Percentiles rank a stretch among this genome's conserved stretches.
phyloP scores from a whole-genome alignment of 495 filamentous ascomycete species.

The Lophium mytilinum region DNA sequence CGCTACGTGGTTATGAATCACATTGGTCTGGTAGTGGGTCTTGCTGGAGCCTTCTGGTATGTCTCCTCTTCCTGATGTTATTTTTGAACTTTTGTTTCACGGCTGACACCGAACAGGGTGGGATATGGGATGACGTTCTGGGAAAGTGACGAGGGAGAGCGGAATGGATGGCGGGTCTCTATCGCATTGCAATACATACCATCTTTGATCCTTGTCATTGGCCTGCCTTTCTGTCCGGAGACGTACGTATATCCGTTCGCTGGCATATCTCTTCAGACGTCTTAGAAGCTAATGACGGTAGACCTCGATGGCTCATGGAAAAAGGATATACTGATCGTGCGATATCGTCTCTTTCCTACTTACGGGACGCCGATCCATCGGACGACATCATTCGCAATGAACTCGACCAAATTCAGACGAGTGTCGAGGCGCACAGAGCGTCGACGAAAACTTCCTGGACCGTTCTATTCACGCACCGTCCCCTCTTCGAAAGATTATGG shows the following conservation, averaged over 20 bases:
- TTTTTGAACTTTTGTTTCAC: too few relatives aligned
- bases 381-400: constrained; percentile 9
- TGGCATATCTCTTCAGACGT: neutral
- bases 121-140: constrained; percentile 23
- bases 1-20: constrained; percentile 51
- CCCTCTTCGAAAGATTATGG: constrained; percentile 23
- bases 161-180: constrained; percentile 38
- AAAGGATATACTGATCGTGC: constrained; percentile 36
- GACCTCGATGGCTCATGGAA: constrained; percentile 40
- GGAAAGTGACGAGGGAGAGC: constrained; percentile 16
- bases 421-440: constrained; percentile 11
- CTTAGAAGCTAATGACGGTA: neutral
- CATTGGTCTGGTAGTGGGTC: constrained; percentile 46
- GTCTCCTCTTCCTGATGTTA: too few relatives aligned
- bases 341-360: constrained; percentile 34
- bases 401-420: constrained; percentile 12
- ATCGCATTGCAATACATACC: constrained; percentile 41
- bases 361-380: constrained; percentile 26
- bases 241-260: constrained; percentile 30
- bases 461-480: constrained; percentile 18
- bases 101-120: constrained; percentile 7
- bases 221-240: constrained; percentile 44
- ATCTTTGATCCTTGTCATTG: constrained; percentile 36
- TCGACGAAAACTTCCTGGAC: constrained; percentile 12
- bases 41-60: constrained; percentile 48